Evolutionary conservation across 2,329 filamentous ascomycete genomes (phyloP), one percentile per base, ranked within the genome.

Genomic region (Rasamsonia emersonii): DNA sequence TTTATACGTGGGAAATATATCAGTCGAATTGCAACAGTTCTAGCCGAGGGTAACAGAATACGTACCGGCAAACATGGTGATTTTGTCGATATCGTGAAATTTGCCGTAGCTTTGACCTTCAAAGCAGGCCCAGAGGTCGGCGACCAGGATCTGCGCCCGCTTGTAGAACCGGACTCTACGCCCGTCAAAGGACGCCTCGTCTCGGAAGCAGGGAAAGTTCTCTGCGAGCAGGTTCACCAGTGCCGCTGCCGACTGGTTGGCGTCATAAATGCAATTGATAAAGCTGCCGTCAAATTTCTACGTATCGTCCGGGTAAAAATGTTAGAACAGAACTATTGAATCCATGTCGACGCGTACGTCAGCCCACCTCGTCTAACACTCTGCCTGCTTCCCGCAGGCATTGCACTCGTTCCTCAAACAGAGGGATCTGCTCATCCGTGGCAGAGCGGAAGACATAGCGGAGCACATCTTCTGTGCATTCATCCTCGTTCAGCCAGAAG

Each of bases 71-170:
- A 98, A 98, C 80, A 96, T 96, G 39, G 91, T 98, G 49, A 98
- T 82, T 55, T 86, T 86, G 61, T 91, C 82, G 47, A 98, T 94
- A 53, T 98, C 91, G 36, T 76, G 54, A 58, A 98, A 98, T 17
- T 72, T 67, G 18, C 91, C 93, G 49, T 79, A 88, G 16, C 73
- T 70, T 44, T 80, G 68, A 27, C 86, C 86, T 32, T 89, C 76
- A 55, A 96, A 96, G 41, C 86, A 93, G 4, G 91, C 93, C 93
- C 93, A 98, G 1, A 96, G 56, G 56, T 98, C 91, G 14, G 93
- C 93, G 2, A 93, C 88, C 13, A 96, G 73, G 38, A 98, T 98
- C 59, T 98, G 91, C 2, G 91, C 88, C 8, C 93, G 78, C 62
- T 98, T 98, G 53, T 94, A 77, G 40, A 98, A 73, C 9, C 86